Evolutionary conservation across 2,329 filamentous ascomycete genomes (phyloP), one percentile per base, ranked within the genome.

Genomic region (Hypocreales sp.): DNA sequence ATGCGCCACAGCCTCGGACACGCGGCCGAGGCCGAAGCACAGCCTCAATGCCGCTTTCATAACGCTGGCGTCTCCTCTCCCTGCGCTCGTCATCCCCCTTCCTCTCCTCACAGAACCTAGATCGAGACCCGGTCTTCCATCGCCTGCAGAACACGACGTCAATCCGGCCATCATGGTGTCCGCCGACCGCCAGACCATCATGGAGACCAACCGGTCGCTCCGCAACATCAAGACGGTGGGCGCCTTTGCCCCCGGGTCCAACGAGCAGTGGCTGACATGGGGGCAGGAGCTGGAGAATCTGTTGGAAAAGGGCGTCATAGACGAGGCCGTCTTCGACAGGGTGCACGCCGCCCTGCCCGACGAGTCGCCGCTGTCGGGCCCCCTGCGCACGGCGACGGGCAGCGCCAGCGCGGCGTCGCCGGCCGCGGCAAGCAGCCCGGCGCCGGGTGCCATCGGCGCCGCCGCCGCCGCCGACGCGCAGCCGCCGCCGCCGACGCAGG

Each of bases 251-350:
- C n/a, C 15, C 10, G 3, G 15, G 11, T 20, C 18, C 7, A 20
- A 10, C 7, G 7, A 20, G 10, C 10, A 8, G 22, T 7, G n/a
- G n/a, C 20, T 26, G n/a, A n/a, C 15, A 22, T 16, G 10, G n/a
- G 13, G 34, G 18, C 40, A 93, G 86, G 86, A 94, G 60, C 79
- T 94, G 34, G 84, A 93, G 54, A 79, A 75, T 40, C 79, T 95
- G 34, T 70, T 82, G 40, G 86, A 93, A 50, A 72, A 79, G 45
- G 76, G 76, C 39, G 64, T 86, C 45, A 81, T 95, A 49, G 72
- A 67, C 36, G 74, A 80, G 33, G 58, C 72, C 30, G 72, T 77
- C 46, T 83, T 86, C 48, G 76, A 81, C 44, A 67, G 65, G 27
- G 82, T 94, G 50, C 64, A 76, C 45, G 58, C 62, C 37, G 67